A percentile compares a stretch with the other conserved stretches of the same genome.
Conservation (phyloP, 768 basidiomycete species). For the Leucosporidium creatinivorum region DNA sequence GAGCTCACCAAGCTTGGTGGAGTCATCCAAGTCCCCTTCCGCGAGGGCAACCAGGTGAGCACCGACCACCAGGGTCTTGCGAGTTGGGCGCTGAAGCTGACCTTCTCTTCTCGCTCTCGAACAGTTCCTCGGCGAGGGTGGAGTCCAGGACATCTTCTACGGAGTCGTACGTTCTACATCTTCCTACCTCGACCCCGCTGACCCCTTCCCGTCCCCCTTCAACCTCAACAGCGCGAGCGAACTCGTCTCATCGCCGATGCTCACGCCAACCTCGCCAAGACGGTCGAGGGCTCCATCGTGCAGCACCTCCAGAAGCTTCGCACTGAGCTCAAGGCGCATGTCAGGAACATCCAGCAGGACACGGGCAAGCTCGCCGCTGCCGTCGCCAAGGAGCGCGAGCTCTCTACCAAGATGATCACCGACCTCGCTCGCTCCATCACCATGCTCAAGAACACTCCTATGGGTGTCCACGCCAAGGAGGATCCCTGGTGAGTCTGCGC, state of each 20-base stretch:
- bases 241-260: constrained; percentile 89
- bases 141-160: constrained; percentile 81
- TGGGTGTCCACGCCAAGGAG: constrained; percentile 65
- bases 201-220: background rate
- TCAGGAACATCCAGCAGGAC: constrained; percentile 51
- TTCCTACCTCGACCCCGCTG: background rate
- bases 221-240: constrained; percentile 59
- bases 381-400: constrained; percentile 88
- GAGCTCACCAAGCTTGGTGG: constrained; percentile 89
- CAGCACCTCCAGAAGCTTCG: constrained; percentile 95
- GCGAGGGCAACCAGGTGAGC: constrained; percentile 48
- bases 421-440: constrained; percentile 81
- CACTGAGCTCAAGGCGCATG: constrained; percentile 92
- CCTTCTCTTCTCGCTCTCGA: constrained; percentile 39
- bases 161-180: constrained; percentile 47
- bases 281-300: constrained; percentile 93
- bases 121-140: constrained; percentile 92
- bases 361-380: constrained; percentile 43
- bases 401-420: constrained; percentile 73
- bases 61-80: too few species aligned
- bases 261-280: constrained; percentile 90
- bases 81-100: background rate
- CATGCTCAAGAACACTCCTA: constrained; percentile 90
- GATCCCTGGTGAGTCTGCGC: constrained; percentile 63
- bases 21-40: constrained; percentile 95